Base-by-base conservation (phyloP, 345 rosid species). In the Linum tenue region DNA sequence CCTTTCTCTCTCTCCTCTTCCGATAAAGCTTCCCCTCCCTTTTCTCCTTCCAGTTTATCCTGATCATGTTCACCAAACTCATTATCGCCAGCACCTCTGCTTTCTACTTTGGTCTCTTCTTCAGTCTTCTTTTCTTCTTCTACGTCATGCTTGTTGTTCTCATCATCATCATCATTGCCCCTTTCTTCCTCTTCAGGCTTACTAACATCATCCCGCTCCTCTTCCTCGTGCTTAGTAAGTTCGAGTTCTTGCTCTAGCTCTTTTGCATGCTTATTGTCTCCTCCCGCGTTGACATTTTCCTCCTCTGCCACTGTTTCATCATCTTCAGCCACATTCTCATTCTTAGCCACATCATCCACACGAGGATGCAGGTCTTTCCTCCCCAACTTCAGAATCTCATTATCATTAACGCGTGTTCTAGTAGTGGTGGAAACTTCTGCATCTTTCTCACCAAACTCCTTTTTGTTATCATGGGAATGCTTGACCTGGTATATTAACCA, bases 401-500 rank as follows among this genome's bases (percentile, higher is more conserved):
- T 76, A 56, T 35, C 75, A 37, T 39, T 22, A 22, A 22, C 31
- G 31, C 61, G 64, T 65, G 77, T 7, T 67, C 65, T 22, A 22
- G 31, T 22, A 44, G 61, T 63, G 15, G 56, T 70, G 0, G 79
- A 73, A 50, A 68, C 39, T 70, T 80, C 77, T 8, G 74, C 56
- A 60, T 83, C 89, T 22, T 78, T 83, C 76, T 79, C 89, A 39
- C 81, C 80, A 39, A 84, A 69, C 57, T 88, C 97, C 78, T 81
- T 83, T 72, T 86, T 94, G 83, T 85, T 94, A 64, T 88, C 97
- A 73, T 85, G 89, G 53, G 97, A 90, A 60, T 72, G 83, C 87
- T 94, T 90, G n/a, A 88, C 92, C 79, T 90, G 96, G 70, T 86
- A 90, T 70, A 90, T 76, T 73, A 90, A 70, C 97, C 96, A 90